Conservation (phyloP, 495 filamentous ascomycete genomes). For the Polyplosphaeria fusca region DNA sequence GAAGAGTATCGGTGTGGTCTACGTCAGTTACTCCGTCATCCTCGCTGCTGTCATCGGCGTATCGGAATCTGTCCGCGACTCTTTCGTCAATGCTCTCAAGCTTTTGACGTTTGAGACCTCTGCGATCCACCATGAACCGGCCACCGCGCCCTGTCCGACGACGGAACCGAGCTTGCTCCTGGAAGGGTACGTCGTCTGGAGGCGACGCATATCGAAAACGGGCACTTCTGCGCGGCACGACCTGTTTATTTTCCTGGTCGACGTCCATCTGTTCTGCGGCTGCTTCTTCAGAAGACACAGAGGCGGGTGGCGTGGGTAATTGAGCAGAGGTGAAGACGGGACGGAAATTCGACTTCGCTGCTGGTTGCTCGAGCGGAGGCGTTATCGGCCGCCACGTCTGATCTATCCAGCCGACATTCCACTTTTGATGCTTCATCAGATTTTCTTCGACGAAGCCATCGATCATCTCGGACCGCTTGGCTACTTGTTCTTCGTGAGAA, state of each 20-base stretch:
- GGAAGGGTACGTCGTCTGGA: conserved; percentile 25
- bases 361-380: conserved; percentile 60
- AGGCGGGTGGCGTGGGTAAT: conserved; percentile 81
- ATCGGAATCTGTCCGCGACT: conserved; percentile 28
- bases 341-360: conserved; percentile 63
- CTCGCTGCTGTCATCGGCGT: conserved; percentile 30
- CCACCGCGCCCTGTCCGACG: conserved; percentile 33
- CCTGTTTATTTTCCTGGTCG: conserved; percentile 16
- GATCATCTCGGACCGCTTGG: conserved; percentile 79
- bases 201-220: conserved; percentile 28
- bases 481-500: conserved; percentile 67
- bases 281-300: conserved; percentile 52
- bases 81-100: conserved; percentile 24
- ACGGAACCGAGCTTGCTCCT: conserved; percentile 24
- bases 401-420: conserved; percentile 83
- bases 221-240: conserved; percentile 19
- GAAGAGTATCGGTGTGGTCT: conserved; percentile 29
- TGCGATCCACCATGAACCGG: conserved; percentile 36
- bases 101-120: conserved; percentile 25
- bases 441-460: conserved; percentile 74
- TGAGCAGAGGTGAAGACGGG: conserved; percentile 73
- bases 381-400: conserved; percentile 76
- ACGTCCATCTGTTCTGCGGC: conserved; percentile 33
- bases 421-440: conserved; percentile 75
- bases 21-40: conserved; percentile 29